Conservation (phyloP, 805 yeast genomes). For the Candida tammaniensis region DNA sequence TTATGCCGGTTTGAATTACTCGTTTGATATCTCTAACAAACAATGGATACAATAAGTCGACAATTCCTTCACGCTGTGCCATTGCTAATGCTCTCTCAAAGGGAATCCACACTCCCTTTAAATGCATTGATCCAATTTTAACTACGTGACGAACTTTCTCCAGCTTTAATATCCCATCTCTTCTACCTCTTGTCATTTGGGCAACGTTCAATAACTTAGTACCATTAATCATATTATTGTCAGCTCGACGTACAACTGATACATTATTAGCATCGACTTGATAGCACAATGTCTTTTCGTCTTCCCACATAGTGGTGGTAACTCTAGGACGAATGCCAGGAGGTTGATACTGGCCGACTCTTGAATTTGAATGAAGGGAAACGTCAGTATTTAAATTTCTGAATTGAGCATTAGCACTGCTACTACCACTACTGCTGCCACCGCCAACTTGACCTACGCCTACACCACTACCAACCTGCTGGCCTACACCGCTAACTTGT, state of each 20-base stretch:
- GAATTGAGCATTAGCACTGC: constrained; percentile 13
- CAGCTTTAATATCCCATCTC: constrained; percentile 79
- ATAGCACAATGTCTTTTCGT: constrained; percentile 79
- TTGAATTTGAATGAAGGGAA: constrained; percentile 15
- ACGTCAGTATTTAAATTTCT: constrained; percentile 9
- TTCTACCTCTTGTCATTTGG: constrained; percentile 81
- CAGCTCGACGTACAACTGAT: constrained; percentile 79
- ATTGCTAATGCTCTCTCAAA: constrained; percentile 77
- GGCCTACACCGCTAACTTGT: constrained; percentile 2
- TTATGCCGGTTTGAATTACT: constrained; percentile 45
- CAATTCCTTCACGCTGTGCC: constrained; percentile 78
- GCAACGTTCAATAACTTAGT: constrained; percentile 81
- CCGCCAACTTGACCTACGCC: neutral
- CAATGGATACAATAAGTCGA: constrained; percentile 62
- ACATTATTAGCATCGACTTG: constrained; percentile 83
- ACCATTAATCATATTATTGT: constrained; percentile 82
- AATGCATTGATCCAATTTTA: constrained; percentile 82
- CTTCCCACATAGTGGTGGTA: constrained; percentile 90
- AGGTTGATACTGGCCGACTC: constrained; percentile 45
- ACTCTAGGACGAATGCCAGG: constrained; percentile 58
- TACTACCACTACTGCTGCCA: constrained; percentile 2
- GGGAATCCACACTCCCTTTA: constrained; percentile 90
- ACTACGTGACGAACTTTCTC: constrained; percentile 78
- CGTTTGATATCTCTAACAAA: constrained; percentile 73
- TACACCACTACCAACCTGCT: neutral